Base-by-base conservation (phyloP, 306 rosid genomes). In the Betula pendula region DNA sequence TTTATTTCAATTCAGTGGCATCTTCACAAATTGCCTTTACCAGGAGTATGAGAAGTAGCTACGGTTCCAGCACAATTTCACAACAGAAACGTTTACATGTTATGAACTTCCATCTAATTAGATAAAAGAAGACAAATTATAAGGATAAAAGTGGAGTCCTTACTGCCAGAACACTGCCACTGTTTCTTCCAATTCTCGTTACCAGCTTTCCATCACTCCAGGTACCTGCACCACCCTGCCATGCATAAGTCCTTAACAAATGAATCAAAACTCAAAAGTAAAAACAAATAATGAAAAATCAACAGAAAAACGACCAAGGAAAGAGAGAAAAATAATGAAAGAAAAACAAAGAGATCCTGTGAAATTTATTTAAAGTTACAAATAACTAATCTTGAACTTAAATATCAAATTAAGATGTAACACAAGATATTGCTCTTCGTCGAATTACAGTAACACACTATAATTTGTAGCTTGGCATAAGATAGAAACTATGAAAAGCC, bases 221-320 rank as follows among this genome's bases (percentile, higher is more conserved):
- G 78, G 98, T 95, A 89, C 98, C 98, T 92, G 98, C 98, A 88
- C 98, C 98, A 95, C 97, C 97, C 97, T 95, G 98, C 93, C 90
- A 95, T 55, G 87, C 86, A 89, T 95, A 92, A 95, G 97, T 95
- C 89, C 87, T 80, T 73, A 79, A 91, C 84, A 87, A 87, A 89
- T 87, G 87, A 81, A 82, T 77, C 82, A 79, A 75, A 55, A 24
- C 16, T 55, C 63, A 55, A 55, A 55, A 73, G 83, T 43, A 79
- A 38, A 38, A 78, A 78, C 20, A 75, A 77, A 72, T 27, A 47
- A 49, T 40, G 11, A 75, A 56, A 81, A 15, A 73, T 9, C n/a
- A 47, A 17, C 24, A 52, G 47, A 15, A 65, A 55, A 56, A 77
- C 43, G 73, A 73, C 7, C 31, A 71, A 38, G 52, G 73, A 70